A percentile compares a stretch with the other conserved stretches of the same genome.
Evolutionary conservation across 371 early-diverging fungal genomes (phyloP).

Genomic region (Mortierella sp.): DNA sequence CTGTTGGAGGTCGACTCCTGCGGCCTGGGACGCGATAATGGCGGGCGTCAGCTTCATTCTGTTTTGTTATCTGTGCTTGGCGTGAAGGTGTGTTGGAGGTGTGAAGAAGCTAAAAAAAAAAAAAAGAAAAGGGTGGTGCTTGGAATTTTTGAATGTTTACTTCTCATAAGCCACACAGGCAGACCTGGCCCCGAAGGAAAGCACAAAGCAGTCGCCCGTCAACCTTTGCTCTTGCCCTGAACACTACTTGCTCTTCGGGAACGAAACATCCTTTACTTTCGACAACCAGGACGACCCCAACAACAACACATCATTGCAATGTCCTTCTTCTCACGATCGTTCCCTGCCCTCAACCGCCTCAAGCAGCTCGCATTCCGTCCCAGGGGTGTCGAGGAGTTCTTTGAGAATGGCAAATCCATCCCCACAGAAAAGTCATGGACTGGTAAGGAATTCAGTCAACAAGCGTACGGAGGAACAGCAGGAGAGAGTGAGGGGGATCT

Average conservation of each 20-base stretch:
- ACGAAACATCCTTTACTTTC: not conserved
- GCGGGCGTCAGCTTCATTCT: constrained; percentile 72
- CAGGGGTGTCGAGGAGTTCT: constrained; percentile 90
- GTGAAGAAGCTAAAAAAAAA: not conserved
- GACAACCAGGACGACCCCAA: not conserved
- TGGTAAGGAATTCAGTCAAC: constrained; percentile 61
- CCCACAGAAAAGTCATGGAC: constrained; percentile 74
- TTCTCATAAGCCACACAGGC: constrained; percentile 6
- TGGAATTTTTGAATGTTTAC: constrained; percentile 13
- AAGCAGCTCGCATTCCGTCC: constrained; percentile 56
- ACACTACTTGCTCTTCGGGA: not conserved
- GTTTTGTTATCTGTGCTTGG: not conserved
- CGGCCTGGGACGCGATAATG: constrained; percentile 48
- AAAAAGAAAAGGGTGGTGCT: not conserved
- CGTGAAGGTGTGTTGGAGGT: not conserved
- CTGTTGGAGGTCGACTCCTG: constrained; percentile 52
- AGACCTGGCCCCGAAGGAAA: not conserved
- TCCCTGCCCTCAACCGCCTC: constrained; percentile 53
- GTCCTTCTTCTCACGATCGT: constrained; percentile 53
- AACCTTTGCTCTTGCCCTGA: not conserved
- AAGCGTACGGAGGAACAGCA: not conserved
- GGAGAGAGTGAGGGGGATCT: not conserved
- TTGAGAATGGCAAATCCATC: constrained; percentile 81
- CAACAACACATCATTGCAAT: constrained; percentile 19
- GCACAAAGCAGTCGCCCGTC: constrained; percentile 5